These are phyloP conservation scores for Mortierella hygrophila DNA, from an alignment of 192 early-diverging fungal species.

Conservation along the genomic window DNA sequence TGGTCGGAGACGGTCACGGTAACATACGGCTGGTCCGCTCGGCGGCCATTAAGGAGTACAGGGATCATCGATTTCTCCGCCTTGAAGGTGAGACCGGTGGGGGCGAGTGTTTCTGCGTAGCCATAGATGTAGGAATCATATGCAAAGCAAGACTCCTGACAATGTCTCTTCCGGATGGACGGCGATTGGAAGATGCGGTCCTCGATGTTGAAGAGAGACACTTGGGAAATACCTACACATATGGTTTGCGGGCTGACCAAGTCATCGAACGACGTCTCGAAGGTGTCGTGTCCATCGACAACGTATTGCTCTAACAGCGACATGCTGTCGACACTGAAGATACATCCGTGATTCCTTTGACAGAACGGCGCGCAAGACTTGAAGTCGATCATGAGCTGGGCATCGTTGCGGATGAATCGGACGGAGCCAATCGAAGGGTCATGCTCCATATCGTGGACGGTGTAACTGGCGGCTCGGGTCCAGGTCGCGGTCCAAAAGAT, in stretches of 20 bases:
- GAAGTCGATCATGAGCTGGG: not conserved
- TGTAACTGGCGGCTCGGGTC: not conserved
- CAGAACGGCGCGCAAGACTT: not conserved
- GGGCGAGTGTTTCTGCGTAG: not conserved
- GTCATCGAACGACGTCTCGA: not conserved
- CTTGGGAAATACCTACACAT: not conserved
- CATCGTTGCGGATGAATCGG: not conserved
- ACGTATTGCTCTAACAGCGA: not conserved
- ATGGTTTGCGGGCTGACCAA: not conserved
- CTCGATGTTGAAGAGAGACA: not conserved
- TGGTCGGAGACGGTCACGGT: not conserved
- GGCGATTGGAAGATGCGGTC: not conserved
- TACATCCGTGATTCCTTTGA: not conserved
- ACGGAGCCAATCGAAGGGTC: not conserved
- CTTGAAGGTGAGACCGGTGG: not conserved
- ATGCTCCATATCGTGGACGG: not conserved
- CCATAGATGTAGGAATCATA: not conserved
- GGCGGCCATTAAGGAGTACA: not conserved
- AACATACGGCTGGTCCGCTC: not conserved
- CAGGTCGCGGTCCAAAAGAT: not conserved
- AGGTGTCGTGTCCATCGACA: not conserved
- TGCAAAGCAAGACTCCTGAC: not conserved
- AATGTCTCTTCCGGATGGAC: not conserved
- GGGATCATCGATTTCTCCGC: not conserved
- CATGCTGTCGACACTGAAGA: not conserved